Conservation (phyloP, 345 rosid species). For the Capsella bursapastoris region DNA sequence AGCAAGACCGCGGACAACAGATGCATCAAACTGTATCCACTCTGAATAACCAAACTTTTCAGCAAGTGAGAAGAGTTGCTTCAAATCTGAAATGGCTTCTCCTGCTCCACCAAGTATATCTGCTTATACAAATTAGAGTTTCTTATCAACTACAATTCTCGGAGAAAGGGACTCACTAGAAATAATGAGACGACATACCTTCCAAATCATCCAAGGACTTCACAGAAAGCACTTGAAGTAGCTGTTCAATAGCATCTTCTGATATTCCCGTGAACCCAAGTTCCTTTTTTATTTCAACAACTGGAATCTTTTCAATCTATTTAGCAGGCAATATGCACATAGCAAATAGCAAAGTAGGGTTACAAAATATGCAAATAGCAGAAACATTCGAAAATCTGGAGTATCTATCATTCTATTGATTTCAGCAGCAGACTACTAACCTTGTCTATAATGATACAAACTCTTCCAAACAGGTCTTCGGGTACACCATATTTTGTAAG, state of each 20-base stretch:
- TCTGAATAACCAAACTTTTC: constrained; percentile 89
- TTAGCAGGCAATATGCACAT: not conserved
- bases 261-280: constrained; percentile 68
- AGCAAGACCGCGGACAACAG: constrained; percentile 95
- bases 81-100: constrained; percentile 86
- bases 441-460: constrained; percentile 91
- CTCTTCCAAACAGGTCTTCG: constrained; percentile 75
- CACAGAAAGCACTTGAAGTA: constrained; percentile 74
- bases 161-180: constrained; percentile 4
- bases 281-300: constrained; percentile 77
- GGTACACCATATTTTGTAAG: constrained; percentile 70
- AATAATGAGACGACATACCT: constrained; percentile 49
- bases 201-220: constrained; percentile 80
- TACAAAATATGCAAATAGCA: not conserved
- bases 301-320: constrained; percentile 82
- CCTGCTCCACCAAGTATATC: constrained; percentile 80
- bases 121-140: constrained; percentile 40
- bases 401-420: no score
- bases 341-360: not conserved
- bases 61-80: constrained; percentile 77
- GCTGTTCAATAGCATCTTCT: constrained; percentile 66
- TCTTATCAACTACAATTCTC: not conserved
- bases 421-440: constrained; percentile 46
- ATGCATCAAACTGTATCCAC: constrained; percentile 98
- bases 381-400: not conserved